Evolutionary conservation across 2,329 filamentous ascomycete species (phyloP), one percentile per base, ranked within the genome.

Genomic region (Diplodia seriata): DNA sequence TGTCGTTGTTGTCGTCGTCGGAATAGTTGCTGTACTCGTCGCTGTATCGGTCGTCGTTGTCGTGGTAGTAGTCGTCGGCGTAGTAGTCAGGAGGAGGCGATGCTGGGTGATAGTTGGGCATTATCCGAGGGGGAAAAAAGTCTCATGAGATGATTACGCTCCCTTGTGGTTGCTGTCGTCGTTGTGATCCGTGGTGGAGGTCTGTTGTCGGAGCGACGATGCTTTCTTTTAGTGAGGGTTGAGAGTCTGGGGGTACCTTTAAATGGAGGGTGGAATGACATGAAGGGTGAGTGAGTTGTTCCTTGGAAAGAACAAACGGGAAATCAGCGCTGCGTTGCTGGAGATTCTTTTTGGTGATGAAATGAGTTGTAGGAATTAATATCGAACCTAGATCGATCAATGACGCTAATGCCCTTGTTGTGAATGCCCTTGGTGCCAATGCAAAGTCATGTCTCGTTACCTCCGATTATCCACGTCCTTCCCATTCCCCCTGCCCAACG

Each of bases 401-500:
- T 26, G 20, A 40, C 26, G 56, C 56, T 26, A n/a, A 61, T 61
- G 26, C 23, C 38, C 26, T 15, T 18, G 36, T 49, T 49, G 15
- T 43, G 20, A 49, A 49, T 49, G 38, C 56, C 18, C 23, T 7
- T 49, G 40, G n/a, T 33, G 33, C 56, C 40, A 61, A 49, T 49
- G 56, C 56, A 61, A 49, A 49, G 33, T 49, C 38, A 31, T 61
- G 23, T 29, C 40, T 49, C 56, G 40, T 61, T 49, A 33, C 15
- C 38, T 3, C 26, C 43, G 20, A 47, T 33, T 38, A 23, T 23
- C 56, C 56, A 31, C 38, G 8, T 61, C 40, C 3, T 43, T 20
- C 6, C 9, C 53, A 36, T 38, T 14, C 18, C 11, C 6, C 15
- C 29, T 12, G 12, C 20, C 43, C 14, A 36, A 26, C 12, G 2